phyloP scores from a whole-genome alignment of 129 eudicot species.

The Scalesia atractyloides region DNA sequence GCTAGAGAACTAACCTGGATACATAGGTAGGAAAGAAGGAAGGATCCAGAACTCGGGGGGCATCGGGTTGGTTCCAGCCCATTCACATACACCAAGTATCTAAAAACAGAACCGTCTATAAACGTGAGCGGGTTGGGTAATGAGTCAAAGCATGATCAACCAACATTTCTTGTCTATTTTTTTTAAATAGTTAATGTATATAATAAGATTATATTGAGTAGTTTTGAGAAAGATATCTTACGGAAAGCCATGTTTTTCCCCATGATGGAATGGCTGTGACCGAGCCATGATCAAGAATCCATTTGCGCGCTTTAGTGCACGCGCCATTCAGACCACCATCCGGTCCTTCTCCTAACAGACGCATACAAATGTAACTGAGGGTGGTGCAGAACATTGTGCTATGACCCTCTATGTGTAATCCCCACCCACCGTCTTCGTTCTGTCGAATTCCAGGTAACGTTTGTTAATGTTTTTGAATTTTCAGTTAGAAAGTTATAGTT shows the following conservation, averaged over 20 bases:
- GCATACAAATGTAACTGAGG: conserved; percentile 47
- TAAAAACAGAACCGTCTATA: conserved; percentile 15
- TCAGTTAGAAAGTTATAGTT: not conserved
- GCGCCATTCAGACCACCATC: conserved; percentile 44
- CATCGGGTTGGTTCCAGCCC: conserved; percentile 51
- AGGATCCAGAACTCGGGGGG: conserved; percentile 50
- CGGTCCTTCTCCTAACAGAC: conserved; percentile 51
- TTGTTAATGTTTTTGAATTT: not conserved
- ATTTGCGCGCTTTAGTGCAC: conserved; percentile 50
- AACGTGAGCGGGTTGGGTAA: conserved; percentile 3
- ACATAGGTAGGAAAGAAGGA: conserved; percentile 49
- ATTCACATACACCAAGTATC: conserved; percentile 47
- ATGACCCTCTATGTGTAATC: conserved; percentile 44
- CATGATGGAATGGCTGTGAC: conserved; percentile 53
- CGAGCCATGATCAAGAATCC: conserved; percentile 54
- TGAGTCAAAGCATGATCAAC: conserved; percentile 3
- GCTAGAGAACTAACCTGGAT: conserved; percentile 38
- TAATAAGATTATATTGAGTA: not conserved
- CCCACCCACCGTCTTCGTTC: conserved; percentile 53
- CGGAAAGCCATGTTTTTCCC: conserved; percentile 55
- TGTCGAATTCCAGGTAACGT: conserved; percentile 5
- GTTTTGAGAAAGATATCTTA: conserved; percentile 19
- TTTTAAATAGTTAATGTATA: not conserved
- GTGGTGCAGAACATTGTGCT: conserved; percentile 48
- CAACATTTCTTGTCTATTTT: not conserved